phyloP scores from a whole-genome alignment of 108 stramenopile genomes.

The Fistulifera pelliculosa region DNA sequence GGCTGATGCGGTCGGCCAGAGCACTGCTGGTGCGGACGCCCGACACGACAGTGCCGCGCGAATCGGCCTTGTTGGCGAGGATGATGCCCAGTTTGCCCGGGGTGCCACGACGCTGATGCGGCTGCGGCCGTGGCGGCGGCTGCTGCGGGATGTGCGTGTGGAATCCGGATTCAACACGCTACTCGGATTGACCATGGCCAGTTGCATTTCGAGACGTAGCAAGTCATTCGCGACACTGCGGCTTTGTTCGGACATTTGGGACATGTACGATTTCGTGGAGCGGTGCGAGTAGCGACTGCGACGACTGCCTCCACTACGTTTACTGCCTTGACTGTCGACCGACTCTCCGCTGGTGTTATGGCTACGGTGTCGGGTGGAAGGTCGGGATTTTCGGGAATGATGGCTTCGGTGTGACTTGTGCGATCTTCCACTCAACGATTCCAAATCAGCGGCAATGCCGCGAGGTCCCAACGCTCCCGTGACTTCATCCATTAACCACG shows the following conservation, averaged over 20 bases:
- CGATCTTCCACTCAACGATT: slow-evolving; percentile 71
- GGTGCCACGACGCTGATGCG: slow-evolving; percentile 70
- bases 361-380: slow-evolving; percentile 22
- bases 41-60: slow-evolving; percentile 80
- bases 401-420: slow-evolving; percentile 52
- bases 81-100: slow-evolving; percentile 87
- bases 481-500: slow-evolving; percentile 79
- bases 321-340: slow-evolving; percentile 32
- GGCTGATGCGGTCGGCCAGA: slow-evolving; percentile 62
- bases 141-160: background rate
- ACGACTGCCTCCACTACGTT: slow-evolving; percentile 44
- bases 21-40: slow-evolving; percentile 75
- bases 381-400: slow-evolving; percentile 14
- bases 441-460: slow-evolving; percentile 73
- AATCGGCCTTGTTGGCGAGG: slow-evolving; percentile 82
- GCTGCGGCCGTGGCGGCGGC: slow-evolving; percentile 31
- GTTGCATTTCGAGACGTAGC: slow-evolving; percentile 72
- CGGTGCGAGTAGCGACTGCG: slow-evolving; percentile 63
- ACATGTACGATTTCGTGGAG: slow-evolving; percentile 68
- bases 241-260: slow-evolving; percentile 81
- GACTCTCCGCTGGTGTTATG: slow-evolving; percentile 14
- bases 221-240: slow-evolving; percentile 82
- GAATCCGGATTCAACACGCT: slow-evolving; percentile 11
- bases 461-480: slow-evolving; percentile 74
- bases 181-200: slow-evolving; percentile 61